Conservation (phyloP, 2,329 filamentous ascomycete genomes). For the Aspergillus caelatus region DNA sequence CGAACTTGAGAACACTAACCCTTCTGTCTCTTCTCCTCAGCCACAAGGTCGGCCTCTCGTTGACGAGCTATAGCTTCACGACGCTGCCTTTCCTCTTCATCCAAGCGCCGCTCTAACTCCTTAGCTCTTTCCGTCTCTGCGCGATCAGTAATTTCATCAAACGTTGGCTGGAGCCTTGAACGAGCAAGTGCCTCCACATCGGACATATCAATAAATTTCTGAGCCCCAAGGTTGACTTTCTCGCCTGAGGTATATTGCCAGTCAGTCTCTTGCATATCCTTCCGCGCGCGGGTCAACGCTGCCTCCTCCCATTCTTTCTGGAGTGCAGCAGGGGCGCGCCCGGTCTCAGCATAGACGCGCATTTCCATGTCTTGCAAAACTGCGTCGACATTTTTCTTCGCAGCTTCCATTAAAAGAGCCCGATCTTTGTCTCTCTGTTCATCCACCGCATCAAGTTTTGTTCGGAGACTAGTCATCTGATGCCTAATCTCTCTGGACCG, state of each 20-base stretch:
- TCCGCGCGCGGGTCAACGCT: conserved; percentile 68
- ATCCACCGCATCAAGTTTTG: conserved; percentile 56
- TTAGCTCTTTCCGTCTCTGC: conserved; percentile 72
- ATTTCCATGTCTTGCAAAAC: conserved; percentile 80
- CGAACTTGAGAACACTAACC: conserved; percentile 25
- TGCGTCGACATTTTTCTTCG: conserved; percentile 82
- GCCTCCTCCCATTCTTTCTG: conserved; percentile 78
- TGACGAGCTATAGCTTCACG: conserved; percentile 52
- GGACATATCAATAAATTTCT: conserved; percentile 75
- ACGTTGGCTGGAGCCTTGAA: conserved; percentile 74
- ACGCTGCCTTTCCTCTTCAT: conserved; percentile 67
- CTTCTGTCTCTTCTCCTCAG: conserved; percentile 30
- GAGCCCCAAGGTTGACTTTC: conserved; percentile 72
- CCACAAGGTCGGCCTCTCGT: conserved; percentile 42
- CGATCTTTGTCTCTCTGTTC: conserved; percentile 67
- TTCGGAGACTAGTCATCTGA: conserved; percentile 78
- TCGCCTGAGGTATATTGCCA: conserved; percentile 59
- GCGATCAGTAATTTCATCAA: conserved; percentile 82
- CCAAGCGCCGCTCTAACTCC: conserved; percentile 63
- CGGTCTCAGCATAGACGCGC: conserved; percentile 74
- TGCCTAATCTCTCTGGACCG: conserved; percentile 72
- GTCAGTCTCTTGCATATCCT: conserved; percentile 66
- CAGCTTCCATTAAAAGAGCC: conserved; percentile 72
- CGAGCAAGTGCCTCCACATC: conserved; percentile 80
- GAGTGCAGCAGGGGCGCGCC: conserved; percentile 69